Conservation (phyloP, 345 rosid species). For the Turnera subulata region DNA sequence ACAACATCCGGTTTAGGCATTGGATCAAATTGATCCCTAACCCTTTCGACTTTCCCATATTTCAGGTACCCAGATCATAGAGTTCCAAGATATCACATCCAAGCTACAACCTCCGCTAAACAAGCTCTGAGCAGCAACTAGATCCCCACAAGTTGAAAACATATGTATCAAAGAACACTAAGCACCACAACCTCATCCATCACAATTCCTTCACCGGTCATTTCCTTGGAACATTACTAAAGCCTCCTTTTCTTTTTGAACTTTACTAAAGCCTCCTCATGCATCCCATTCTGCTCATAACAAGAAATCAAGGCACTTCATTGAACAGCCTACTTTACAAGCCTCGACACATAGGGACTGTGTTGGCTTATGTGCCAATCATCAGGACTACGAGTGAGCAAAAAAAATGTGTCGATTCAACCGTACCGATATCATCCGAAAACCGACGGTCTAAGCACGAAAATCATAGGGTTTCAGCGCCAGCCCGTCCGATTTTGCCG, state of each 20-base stretch:
- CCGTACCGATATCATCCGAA: too few relatives aligned
- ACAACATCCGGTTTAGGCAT: constrained; percentile 48
- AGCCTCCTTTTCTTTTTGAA: too few relatives aligned
- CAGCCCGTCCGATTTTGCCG: too few relatives aligned
- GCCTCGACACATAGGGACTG: too few relatives aligned
- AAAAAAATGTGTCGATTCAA: too few relatives aligned
- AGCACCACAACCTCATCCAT: constrained; percentile 48
- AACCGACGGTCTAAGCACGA: too few relatives aligned
- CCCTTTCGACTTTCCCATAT: constrained; percentile 39
- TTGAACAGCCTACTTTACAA: constrained; percentile 30
- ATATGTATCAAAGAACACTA: constrained; percentile 48
- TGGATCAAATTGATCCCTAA: constrained; percentile 38
- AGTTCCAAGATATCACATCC: constrained; percentile 57
- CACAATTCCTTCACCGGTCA: constrained; percentile 31
- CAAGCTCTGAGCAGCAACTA: constrained; percentile 38
- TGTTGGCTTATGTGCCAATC: too few relatives aligned
- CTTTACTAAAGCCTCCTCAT: constrained; percentile 41
- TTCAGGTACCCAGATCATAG: constrained; percentile 57
- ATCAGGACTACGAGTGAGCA: too few relatives aligned
- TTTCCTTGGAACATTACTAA: constrained; percentile 32
- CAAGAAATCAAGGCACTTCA: constrained; percentile 47
- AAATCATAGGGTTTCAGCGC: too few relatives aligned
- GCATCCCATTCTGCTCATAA: constrained; percentile 44
- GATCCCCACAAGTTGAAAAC: constrained; percentile 43
- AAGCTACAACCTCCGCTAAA: constrained; percentile 28